These are phyloP conservation scores for Pichia terricola DNA, from an alignment of 1,139 yeast genomes.

Conservation along the genomic window DNA sequence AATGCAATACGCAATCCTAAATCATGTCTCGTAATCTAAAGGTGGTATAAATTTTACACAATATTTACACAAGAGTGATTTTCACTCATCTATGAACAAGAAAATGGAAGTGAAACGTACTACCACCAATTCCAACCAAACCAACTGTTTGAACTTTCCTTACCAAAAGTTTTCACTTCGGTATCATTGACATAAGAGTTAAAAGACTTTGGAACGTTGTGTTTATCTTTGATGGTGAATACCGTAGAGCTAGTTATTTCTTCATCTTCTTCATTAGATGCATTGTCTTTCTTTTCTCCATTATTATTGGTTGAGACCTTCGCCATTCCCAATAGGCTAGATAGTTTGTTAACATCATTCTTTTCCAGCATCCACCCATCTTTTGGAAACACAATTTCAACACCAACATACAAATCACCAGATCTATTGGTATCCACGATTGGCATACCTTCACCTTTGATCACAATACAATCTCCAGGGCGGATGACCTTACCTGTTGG, in stretches of 20 bases:
- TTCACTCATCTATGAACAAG: not conserved
- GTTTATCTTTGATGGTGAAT: conserved; percentile 18
- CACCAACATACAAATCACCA: conserved; percentile 69
- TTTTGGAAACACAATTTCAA: conserved; percentile 73
- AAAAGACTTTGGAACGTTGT: conserved; percentile 20
- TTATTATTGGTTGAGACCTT: conserved; percentile 12
- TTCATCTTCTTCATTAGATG: conserved; percentile 22
- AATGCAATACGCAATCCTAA: too few species aligned
- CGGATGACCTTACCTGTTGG: conserved; percentile 71
- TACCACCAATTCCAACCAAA: conserved; percentile 16
- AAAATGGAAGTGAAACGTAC: not conserved
- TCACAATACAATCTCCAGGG: conserved; percentile 64
- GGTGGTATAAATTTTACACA: too few species aligned
- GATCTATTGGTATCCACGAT: conserved; percentile 23
- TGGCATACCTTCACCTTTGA: conserved; percentile 86
- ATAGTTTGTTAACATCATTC: conserved; percentile 45
- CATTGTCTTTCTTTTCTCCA: conserved; percentile 20
- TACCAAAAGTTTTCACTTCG: conserved; percentile 18
- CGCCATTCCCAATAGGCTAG: conserved; percentile 43
- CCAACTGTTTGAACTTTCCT: conserved; percentile 17
- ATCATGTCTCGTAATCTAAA: too few species aligned
- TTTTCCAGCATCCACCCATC: conserved; percentile 73
- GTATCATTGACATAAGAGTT: conserved; percentile 21
- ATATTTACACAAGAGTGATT: too few species aligned
- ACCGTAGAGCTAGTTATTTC: conserved; percentile 19